Evolutionary conservation across 2,329 filamentous ascomycete genomes (phyloP).

Genomic region (Trichophyton verrucosum): DNA sequence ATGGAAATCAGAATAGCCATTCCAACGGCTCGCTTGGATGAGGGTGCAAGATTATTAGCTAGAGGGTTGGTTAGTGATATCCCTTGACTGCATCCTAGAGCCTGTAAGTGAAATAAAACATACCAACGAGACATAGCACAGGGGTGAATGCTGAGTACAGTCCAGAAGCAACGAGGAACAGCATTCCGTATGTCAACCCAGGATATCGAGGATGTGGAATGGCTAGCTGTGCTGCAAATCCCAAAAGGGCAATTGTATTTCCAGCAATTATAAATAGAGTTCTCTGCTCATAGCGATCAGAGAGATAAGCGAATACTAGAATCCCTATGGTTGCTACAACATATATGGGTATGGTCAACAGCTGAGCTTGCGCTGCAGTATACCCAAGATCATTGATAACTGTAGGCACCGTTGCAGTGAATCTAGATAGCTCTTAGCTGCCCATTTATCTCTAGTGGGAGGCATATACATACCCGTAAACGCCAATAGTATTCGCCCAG

Average conservation of each 20-base stretch:
- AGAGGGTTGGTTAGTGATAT: neutral
- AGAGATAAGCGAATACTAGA: conserved; percentile 18
- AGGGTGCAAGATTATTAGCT: conserved; percentile 25
- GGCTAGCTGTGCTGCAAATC: conserved; percentile 46
- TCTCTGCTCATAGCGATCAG: conserved; percentile 20
- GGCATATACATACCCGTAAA: conserved; percentile 13
- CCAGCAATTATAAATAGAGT: conserved; percentile 40
- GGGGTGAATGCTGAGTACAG: conserved; percentile 12
- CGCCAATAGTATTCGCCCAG: conserved; percentile 16
- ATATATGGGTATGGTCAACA: conserved; percentile 25
- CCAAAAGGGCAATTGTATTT: conserved; percentile 54
- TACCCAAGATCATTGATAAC: conserved; percentile 28
- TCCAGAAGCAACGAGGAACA: conserved; percentile 11
- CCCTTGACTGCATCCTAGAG: neutral
- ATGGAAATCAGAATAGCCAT: conserved; percentile 33
- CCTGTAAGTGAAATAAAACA: neutral
- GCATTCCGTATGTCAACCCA: conserved; percentile 12
- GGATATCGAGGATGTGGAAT: conserved; percentile 12
- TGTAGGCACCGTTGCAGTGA: conserved; percentile 18
- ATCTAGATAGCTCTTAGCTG: conserved; percentile 13
- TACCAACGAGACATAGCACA: conserved; percentile 9
- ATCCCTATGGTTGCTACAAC: conserved; percentile 17
- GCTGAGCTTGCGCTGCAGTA: conserved; percentile 30
- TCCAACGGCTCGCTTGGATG: conserved; percentile 31
- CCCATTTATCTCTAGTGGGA: conserved; percentile 7